Evolutionary conservation across 768 basidiomycete species (phyloP), one percentile per base, ranked within the genome.

Genomic region (Russula vinacea): DNA sequence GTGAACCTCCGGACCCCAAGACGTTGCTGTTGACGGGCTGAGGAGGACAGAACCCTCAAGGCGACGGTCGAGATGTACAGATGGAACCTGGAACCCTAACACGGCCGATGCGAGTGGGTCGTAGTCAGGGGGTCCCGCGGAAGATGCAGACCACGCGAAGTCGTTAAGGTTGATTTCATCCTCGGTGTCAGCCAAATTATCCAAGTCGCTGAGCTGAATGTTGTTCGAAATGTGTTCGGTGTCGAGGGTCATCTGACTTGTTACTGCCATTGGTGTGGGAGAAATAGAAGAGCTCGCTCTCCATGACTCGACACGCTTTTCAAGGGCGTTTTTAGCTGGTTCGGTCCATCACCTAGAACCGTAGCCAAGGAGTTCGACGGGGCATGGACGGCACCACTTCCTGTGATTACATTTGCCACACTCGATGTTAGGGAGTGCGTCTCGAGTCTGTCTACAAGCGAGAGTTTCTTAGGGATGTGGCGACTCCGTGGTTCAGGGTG

Each of bases 91-190:
- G 63, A 74, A 74, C 65, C 74, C 77, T 11, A 78, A 76, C 8
- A 73, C 57, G 13, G 76, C 73, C 3, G 80, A 80, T 37, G 77
- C 71, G 14, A 75, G 72, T 50, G 79, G 78, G 56, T 79, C 80
- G 37, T 73, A 72, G 14, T 74, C 73, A 6, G 74, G 75, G 24
- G 89, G 89, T n/a, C 89, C 89, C 2, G 74, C 73, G 8, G 89
- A 89, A 9, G 87, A 85, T 29, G 83, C 78, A 10, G 88, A 88
- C 85, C 88, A 91, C 10, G 79, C 71, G 70, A 81, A 91, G 67
- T 90, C 88, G 49, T 84, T 84, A 33, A 87, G 73, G 66, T 86
- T 80, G 58, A 88, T 74, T 63, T 80, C 80, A 14, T 78, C 75
- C 26, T 74, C 74, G 58, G 61, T 69, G 44, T 66, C 66, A 17